A percentile compares a stretch with the other conserved stretches of the same genome.
These are phyloP conservation scores for Dendrobium nobile DNA, from an alignment of 106 monocot species.

Conservation along the genomic window DNA sequence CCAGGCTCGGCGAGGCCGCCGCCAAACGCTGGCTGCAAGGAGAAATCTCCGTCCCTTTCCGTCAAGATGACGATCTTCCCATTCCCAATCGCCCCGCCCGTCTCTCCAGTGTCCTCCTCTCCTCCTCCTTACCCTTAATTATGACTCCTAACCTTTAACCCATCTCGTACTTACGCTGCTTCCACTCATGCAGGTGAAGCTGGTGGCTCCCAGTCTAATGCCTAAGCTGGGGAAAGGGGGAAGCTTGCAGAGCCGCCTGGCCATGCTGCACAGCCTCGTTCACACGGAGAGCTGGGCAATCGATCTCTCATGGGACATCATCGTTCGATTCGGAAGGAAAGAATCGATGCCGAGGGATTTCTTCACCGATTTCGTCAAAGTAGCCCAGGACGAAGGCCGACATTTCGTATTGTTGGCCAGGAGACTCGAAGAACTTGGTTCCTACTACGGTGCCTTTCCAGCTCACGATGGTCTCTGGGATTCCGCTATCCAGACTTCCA, in stretches of 20 bases:
- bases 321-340: conserved; percentile 59
- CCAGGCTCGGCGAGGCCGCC: conserved; percentile 41
- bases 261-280: conserved; percentile 87
- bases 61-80: not conserved
- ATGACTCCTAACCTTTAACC: not conserved
- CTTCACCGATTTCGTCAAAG: conserved; percentile 73
- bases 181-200: conserved; percentile 30
- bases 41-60: conserved; percentile 35
- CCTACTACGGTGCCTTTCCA: conserved; percentile 68
- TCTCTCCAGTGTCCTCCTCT: conserved; percentile 17
- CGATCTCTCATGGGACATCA: conserved; percentile 94
- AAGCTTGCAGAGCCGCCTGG: conserved; percentile 67
- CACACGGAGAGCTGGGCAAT: conserved; percentile 98
- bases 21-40: conserved; percentile 57
- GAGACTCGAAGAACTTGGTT: conserved; percentile 59
- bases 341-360: conserved; percentile 66
- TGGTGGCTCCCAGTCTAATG: conserved; percentile 54
- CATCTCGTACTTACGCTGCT: not conserved
- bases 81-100: conserved; percentile 61
- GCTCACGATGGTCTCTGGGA: conserved; percentile 94
- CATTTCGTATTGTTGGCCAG: conserved; percentile 56
- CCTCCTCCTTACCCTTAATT: not conserved
- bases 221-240: conserved; percentile 88
- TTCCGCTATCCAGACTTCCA: conserved; percentile 57
- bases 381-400: conserved; percentile 78